Evolutionary conservation across 192 early-diverging fungal genomes (phyloP), one percentile per base, ranked within the genome.

Genomic region (Umbelopsis ramanniana): DNA sequence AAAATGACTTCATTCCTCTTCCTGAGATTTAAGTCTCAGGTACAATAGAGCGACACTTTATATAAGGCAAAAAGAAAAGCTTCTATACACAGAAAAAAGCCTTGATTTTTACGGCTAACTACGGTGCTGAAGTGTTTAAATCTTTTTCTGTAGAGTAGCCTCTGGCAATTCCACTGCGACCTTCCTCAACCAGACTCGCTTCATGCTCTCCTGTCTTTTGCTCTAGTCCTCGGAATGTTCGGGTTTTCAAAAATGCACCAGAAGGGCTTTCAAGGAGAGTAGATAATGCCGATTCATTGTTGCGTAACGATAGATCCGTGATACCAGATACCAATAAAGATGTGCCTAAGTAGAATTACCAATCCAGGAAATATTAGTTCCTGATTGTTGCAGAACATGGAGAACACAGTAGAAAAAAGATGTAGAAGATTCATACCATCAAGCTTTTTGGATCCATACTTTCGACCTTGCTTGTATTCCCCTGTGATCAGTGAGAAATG

Each of bases 401-500:
- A 26, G 52, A 22, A 15, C 10, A 81, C 77, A 35, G 76, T 24
- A 19, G 79, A 45, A 35, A 77, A 73, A 3, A 48, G 67, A 29
- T 72, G 72, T 8, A 80, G n/a, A 29, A 43, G 2, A 29, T 22
- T 72, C 70, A 67, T 82, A 52, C 76, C 75, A 46, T 79, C 71
- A n/a, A 79, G 52, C 38, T 76, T 71, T 24, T 69, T 81, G 11
- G 52, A 69, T 37, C 71, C 77, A 67, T 88, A 87, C 54, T 83
- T 79, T 55, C 83, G 78, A 38, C 70, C 77, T 67, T 88, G 78
- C 79, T 92, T 91, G 46, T 92, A 90, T 70, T 83, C 76, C 0
- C 97, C 97, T 0, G 96, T 96, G 17, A 96, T 84, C 26, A 98
- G 76, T 22, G 97, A 98, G 74, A 93, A 98, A 66, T 96, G 92